Percentiles rank a stretch among this genome's conserved stretches.
These are phyloP conservation scores for Diaporthe nobilis DNA, from an alignment of 2,329 filamentous ascomycete species.

Conservation along the genomic window DNA sequence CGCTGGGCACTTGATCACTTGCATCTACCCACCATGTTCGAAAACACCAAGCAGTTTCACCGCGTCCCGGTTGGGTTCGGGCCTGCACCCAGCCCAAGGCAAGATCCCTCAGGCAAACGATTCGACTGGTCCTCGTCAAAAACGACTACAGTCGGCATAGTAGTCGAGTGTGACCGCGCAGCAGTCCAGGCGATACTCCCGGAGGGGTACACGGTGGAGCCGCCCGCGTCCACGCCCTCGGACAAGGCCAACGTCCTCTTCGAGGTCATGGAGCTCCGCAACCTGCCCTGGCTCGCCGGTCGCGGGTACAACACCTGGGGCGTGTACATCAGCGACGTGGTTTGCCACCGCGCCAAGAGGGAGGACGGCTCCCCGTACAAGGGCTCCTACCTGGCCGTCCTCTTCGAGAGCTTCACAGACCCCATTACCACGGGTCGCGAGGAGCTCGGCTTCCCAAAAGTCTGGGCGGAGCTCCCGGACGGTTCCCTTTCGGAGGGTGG, in stretches of 20 bases:
- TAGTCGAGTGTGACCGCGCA: constrained; percentile 14
- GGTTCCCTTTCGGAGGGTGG: neutral
- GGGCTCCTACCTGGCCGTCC: constrained; percentile 69
- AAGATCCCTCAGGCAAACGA: constrained; percentile 11
- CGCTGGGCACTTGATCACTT: neutral
- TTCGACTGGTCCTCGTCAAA: constrained; percentile 17
- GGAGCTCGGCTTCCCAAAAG: constrained; percentile 74
- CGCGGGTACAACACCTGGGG: constrained; percentile 70
- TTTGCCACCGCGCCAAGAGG: constrained; percentile 62
- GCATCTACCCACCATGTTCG: neutral
- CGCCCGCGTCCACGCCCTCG: neutral
- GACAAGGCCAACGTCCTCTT: constrained; percentile 21
- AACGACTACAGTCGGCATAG: constrained; percentile 3
- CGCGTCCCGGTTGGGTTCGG: constrained; percentile 1
- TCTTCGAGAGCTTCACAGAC: constrained; percentile 72
- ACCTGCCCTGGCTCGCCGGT: constrained; percentile 74
- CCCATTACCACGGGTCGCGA: constrained; percentile 72
- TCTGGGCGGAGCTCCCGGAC: constrained; percentile 52
- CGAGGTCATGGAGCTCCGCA: constrained; percentile 55
- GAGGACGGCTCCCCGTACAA: constrained; percentile 59
- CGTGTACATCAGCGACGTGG: constrained; percentile 73
- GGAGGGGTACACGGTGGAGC: neutral
- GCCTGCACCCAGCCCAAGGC: neutral
- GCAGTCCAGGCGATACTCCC: constrained; percentile 27
- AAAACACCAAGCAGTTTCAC: constrained; percentile 15